A percentile compares a stretch with the other conserved stretches of the same genome.
These are phyloP conservation scores for Russula virescens DNA, from an alignment of 768 basidiomycete genomes.

Conservation along the genomic window DNA sequence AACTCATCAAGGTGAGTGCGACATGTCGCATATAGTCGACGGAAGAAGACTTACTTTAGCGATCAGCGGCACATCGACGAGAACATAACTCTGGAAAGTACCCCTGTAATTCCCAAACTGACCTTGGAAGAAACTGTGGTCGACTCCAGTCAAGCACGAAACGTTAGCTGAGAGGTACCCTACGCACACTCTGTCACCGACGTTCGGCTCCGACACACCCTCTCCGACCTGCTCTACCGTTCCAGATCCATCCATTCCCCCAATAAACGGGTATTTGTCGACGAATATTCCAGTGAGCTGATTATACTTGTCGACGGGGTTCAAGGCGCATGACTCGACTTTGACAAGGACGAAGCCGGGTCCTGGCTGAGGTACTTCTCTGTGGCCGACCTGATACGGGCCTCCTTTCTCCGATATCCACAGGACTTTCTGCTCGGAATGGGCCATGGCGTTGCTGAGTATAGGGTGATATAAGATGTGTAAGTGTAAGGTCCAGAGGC, in stretches of 20 bases:
- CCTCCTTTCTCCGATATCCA: constrained; percentile 6
- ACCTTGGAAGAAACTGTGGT: constrained; percentile 11
- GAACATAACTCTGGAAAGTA: constrained; percentile 25
- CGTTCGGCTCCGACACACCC: constrained; percentile 26
- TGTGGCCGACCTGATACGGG: not conserved
- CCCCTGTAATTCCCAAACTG: constrained; percentile 1
- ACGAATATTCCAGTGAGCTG: constrained; percentile 22
- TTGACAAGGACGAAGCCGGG: constrained; percentile 24
- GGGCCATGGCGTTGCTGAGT: constrained; percentile 12
- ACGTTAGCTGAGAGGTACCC: not conserved
- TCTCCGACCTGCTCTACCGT: constrained; percentile 28
- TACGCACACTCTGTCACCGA: constrained; percentile 29
- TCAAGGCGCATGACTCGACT: constrained; percentile 20
- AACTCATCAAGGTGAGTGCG: not conserved
- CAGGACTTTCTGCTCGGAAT: constrained; percentile 9
- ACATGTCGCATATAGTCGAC: not conserved
- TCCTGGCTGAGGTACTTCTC: constrained; percentile 19
- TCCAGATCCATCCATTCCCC: constrained; percentile 28
- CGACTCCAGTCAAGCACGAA: not conserved
- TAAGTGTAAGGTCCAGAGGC: not conserved
- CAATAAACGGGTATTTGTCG: constrained; percentile 24
- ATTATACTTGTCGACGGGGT: constrained; percentile 24
- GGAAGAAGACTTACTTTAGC: constrained; percentile 19
- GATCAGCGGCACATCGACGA: constrained; percentile 22
- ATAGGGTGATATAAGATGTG: not conserved